A percentile compares a stretch with the other conserved stretches of the same genome.
These are phyloP conservation scores for Mycena epipterygia DNA, from an alignment of 768 basidiomycete species.

Conservation along the genomic window DNA sequence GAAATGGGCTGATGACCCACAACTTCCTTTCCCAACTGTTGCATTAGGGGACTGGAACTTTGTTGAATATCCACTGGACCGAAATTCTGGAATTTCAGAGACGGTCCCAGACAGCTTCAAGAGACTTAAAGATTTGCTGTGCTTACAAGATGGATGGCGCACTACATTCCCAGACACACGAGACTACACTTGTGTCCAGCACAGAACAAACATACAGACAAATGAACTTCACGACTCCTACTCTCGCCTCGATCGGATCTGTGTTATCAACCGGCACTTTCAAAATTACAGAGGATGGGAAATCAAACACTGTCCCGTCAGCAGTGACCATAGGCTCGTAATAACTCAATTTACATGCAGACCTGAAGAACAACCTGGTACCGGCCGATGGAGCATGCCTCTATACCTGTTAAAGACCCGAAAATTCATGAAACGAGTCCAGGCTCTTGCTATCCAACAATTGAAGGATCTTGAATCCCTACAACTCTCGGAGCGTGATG, in stretches of 20 bases:
- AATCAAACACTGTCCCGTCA: neutral
- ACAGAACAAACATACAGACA: neutral
- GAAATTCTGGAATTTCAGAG: conserved; percentile 10
- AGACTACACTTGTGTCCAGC: conserved; percentile 2
- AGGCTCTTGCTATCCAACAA: neutral
- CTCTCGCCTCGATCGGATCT: neutral
- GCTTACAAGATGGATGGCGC: no score
- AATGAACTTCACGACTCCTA: neutral
- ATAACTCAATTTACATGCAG: neutral
- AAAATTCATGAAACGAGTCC: conserved; percentile 3
- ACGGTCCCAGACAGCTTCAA: neutral
- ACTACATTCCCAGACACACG: neutral
- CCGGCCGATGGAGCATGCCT: neutral
- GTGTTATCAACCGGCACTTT: neutral
- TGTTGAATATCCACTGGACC: no score
- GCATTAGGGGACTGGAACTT: conserved; percentile 46
- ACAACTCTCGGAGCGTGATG: neutral
- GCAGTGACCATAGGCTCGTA: neutral
- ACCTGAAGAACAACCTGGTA: neutral
- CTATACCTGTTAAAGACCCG: neutral
- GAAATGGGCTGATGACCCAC: neutral
- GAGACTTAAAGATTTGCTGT: neutral
- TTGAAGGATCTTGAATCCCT: neutral
- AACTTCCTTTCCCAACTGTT: conserved; percentile 4
- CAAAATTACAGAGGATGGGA: neutral